These are phyloP conservation scores for Phylloporus sp. DNA, from an alignment of 768 basidiomycete species.

Conservation along the genomic window DNA sequence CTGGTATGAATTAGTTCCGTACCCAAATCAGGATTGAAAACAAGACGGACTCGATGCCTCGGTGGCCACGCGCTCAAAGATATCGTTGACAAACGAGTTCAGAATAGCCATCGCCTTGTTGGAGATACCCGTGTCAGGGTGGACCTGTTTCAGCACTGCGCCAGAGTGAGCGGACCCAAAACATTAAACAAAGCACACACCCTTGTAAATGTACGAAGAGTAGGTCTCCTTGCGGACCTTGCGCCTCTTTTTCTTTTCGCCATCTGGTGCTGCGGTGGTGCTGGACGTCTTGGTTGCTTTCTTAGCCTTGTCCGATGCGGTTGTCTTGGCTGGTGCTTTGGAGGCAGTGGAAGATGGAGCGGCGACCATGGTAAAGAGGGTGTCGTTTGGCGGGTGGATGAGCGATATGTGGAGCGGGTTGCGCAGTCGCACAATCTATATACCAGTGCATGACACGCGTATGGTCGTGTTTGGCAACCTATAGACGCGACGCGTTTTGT, in stretches of 20 bases:
- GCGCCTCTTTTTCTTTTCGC: conserved; percentile 85
- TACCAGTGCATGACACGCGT: conserved; percentile 31
- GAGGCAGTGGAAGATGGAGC: conserved; percentile 42
- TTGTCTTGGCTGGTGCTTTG: conserved; percentile 45
- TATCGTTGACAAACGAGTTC: conserved; percentile 91
- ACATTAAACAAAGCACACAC: conserved; percentile 30
- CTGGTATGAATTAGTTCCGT: conserved; percentile 33
- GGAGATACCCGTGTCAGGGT: conserved; percentile 98
- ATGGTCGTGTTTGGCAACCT: conserved; percentile 35
- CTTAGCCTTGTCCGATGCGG: conserved; percentile 36
- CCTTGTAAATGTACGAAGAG: conserved; percentile 94
- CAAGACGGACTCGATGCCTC: conserved; percentile 74
- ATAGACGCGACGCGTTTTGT: conserved; percentile 36
- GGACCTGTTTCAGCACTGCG: conserved; percentile 91
- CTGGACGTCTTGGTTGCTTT: conserved; percentile 59
- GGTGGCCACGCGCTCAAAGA: conserved; percentile 88
- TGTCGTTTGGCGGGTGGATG: conserved; percentile 4
- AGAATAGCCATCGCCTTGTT: conserved; percentile 94
- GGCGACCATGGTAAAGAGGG: conserved; percentile 52
- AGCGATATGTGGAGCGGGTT: conserved; percentile 11
- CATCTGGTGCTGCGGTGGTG: conserved; percentile 52
- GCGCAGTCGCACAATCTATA: conserved; percentile 8
- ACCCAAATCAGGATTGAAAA: neutral
- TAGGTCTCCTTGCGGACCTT: conserved; percentile 91
- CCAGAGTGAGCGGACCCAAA: conserved; percentile 1